These are phyloP conservation scores for Prinsepia uniflora DNA, from an alignment of 306 rosid species.

Conservation along the genomic window DNA sequence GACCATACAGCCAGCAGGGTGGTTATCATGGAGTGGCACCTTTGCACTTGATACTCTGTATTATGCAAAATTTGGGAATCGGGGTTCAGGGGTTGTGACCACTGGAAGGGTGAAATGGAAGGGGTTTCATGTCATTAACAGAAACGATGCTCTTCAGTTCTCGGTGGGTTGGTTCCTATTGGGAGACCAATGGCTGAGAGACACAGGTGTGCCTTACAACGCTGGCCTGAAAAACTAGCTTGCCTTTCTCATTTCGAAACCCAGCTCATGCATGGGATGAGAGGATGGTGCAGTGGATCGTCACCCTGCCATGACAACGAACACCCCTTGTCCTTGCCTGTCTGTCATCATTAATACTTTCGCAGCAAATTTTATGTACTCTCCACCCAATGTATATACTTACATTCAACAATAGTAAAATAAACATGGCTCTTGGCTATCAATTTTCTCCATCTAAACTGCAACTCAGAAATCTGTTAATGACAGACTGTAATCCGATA, in stretches of 20 bases:
- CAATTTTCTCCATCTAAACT: no score
- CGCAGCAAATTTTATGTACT: no score
- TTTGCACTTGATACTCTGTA: constrained; percentile 24
- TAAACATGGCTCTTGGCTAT: no score
- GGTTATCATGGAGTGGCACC: constrained; percentile 26
- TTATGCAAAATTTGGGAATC: constrained; percentile 28
- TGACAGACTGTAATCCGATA: no score
- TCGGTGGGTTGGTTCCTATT: constrained; percentile 19
- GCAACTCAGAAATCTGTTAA: no score
- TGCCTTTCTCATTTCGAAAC: neutral
- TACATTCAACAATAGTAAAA: no score
- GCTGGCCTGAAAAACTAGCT: constrained; percentile 19
- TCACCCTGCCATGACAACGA: neutral
- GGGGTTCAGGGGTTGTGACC: constrained; percentile 24
- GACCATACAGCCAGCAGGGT: constrained; percentile 35
- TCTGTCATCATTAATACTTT: no score
- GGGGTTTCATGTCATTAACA: constrained; percentile 28
- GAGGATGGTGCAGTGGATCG: constrained; percentile 1
- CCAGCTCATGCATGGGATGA: neutral
- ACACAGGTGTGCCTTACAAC: constrained; percentile 21
- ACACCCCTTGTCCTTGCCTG: neutral
- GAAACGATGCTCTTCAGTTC: constrained; percentile 27
- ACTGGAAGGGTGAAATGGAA: constrained; percentile 27
- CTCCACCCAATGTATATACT: neutral
- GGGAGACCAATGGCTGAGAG: constrained; percentile 26